Base-by-base conservation (phyloP, 1,284 basidiomycete genomes). In the Grifola frondosa region DNA sequence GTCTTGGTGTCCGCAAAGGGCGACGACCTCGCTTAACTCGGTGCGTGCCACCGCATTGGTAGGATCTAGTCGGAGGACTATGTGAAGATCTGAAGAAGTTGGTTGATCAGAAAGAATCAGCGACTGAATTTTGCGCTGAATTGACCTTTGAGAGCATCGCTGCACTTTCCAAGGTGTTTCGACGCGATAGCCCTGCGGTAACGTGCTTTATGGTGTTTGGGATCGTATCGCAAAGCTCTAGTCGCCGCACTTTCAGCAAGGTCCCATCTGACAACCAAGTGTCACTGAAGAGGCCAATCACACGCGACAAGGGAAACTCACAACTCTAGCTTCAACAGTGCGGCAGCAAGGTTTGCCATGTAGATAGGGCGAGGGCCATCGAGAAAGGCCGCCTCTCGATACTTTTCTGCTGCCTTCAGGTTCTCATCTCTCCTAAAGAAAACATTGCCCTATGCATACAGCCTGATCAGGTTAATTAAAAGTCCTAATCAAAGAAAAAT, bases 131-230 rank as follows among this genome's bases (percentile, higher is more conserved):
- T 12, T 29, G 26, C 44, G 28, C 8, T 17, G 30, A 26, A 28
- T 54, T 42, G 17, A 68, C 71, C 73, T 17, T 58, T 59, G 42
- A 64, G 60, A 2, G 73, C 72, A 1, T 62, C 66, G 15, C 49
- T 54, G 16, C 69, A 52, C 10, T 67, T 48, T 3, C 62, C 53
- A 42, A 64, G 61, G 25, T 65, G 67, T 26, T 71, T 64, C 8
- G 72, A 58, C 2, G 73, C 70, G 2, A 71, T 45, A 11, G 68
- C 73, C 25, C 74, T 61, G 15, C 67, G 53, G 48, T 68, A 73
- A 9, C 73, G 62, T 5, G 71, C 73, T 44, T 70, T 69, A 5
- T 64, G 41, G 25, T 62, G 61, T 48, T 62, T 63, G 4, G 70
- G 73, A 36, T 74, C 64, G 17, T 68, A 55, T 4, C 61, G 54